These are phyloP conservation scores for Excoecaria cochinchinensis DNA, from an alignment of 345 rosid genomes.

Conservation along the genomic window DNA sequence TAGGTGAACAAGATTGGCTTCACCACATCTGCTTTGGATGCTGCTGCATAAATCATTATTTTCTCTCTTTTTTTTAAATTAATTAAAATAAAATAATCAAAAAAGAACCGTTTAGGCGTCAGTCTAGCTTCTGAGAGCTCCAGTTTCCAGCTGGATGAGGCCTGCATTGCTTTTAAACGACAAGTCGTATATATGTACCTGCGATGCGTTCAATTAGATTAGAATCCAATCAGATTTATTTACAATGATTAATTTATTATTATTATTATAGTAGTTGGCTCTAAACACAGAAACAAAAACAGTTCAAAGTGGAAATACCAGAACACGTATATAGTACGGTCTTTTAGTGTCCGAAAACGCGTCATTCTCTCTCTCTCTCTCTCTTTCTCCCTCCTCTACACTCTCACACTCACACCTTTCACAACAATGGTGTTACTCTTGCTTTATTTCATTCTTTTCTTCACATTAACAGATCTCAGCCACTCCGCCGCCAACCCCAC, in stretches of 20 bases:
- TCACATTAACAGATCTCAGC: neutral
- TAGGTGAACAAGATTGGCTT: neutral
- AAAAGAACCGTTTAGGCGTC: no score
- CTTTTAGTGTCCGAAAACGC: slow-evolving; percentile 3
- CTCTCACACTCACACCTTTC: slow-evolving; percentile 5
- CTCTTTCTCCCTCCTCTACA: slow-evolving; percentile 1
- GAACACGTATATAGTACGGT: slow-evolving; percentile 1
- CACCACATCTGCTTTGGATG: slow-evolving; percentile 18
- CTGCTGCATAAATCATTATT: neutral
- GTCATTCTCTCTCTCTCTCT: neutral
- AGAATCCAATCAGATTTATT: no score
- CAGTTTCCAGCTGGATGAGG: neutral
- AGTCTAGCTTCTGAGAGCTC: no score
- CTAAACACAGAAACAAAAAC: neutral
- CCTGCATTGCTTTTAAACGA: neutral
- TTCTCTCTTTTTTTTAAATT: no score
- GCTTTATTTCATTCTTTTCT: slow-evolving; percentile 6
- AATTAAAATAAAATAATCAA: no score
- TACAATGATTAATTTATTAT: no score
- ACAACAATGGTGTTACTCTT: slow-evolving; percentile 19
- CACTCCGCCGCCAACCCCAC: slow-evolving; percentile 15
- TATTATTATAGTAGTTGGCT: neutral
- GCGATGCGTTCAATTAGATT: no score
- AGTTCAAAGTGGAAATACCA: neutral
- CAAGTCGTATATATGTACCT: neutral